Evolutionary conservation across 2,329 filamentous ascomycete species (phyloP).

Genomic region (Pestalotiopsis sp.): DNA sequence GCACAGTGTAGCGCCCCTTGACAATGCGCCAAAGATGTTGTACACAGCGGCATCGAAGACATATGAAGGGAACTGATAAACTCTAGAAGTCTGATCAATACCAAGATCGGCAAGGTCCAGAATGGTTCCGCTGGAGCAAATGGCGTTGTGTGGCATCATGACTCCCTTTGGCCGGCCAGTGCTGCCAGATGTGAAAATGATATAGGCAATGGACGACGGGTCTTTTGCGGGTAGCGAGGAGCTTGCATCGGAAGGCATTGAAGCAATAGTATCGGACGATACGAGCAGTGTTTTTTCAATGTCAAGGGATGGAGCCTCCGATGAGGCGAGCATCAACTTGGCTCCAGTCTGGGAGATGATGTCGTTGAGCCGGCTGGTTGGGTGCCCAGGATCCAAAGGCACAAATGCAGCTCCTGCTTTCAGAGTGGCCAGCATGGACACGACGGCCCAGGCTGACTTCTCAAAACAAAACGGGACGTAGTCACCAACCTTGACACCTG

Average conservation of each 20-base stretch:
- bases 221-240: constrained; percentile 3
- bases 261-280: not conserved
- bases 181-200: constrained; percentile 17
- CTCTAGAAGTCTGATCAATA: constrained; percentile 23
- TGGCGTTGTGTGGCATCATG: constrained; percentile 9
- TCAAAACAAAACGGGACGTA: constrained; percentile 38
- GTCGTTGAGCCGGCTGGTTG: constrained; percentile 35
- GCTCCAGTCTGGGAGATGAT: constrained; percentile 30
- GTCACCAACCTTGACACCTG: constrained; percentile 30
- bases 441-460: constrained; percentile 36
- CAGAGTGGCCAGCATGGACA: constrained; percentile 36
- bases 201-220: not conserved
- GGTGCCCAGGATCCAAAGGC: constrained; percentile 40
- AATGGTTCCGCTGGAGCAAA: constrained; percentile 46
- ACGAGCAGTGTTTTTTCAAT: constrained; percentile 1
- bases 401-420: constrained; percentile 37
- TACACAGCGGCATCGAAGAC: constrained; percentile 14
- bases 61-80: constrained; percentile 17
- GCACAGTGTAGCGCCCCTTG: constrained; percentile 7
- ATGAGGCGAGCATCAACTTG: constrained; percentile 15
- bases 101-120: constrained; percentile 46
- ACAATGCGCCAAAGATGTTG: constrained; percentile 11
- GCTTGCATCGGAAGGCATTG: not conserved
- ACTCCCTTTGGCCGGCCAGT: constrained; percentile 17
- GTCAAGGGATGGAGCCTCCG: not conserved